These are phyloP conservation scores for Hypoxylon sp. DNA, from an alignment of 2,329 filamentous ascomycete species.

Conservation along the genomic window DNA sequence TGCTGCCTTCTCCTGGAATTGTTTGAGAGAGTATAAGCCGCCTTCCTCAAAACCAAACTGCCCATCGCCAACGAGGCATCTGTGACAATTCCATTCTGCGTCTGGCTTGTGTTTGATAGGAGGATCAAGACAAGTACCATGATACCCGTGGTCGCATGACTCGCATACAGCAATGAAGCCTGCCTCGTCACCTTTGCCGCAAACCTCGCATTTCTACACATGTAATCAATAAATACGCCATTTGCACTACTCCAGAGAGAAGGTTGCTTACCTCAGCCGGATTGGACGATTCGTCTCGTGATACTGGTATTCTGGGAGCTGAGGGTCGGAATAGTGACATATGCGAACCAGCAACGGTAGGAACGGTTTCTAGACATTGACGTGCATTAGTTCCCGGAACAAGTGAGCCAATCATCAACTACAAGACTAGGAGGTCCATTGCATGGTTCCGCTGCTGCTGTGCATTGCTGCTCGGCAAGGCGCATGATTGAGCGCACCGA, in stretches of 20 bases:
- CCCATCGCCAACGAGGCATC: slow-evolving; percentile 94
- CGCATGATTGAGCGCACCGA: slow-evolving; percentile 41
- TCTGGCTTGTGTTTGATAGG: slow-evolving; percentile 83
- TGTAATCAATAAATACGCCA: slow-evolving; percentile 39
- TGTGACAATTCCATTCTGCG: slow-evolving; percentile 94
- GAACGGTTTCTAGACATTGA: slow-evolving; percentile 69
- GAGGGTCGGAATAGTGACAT: slow-evolving; percentile 94
- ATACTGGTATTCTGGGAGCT: slow-evolving; percentile 74
- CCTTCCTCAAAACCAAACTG: slow-evolving; percentile 99
- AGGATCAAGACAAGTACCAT: slow-evolving; percentile 90
- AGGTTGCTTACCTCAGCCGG: slow-evolving; percentile 60
- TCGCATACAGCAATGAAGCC: slow-evolving; percentile 85
- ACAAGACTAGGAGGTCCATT: slow-evolving; percentile 16
- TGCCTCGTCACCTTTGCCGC: slow-evolving; percentile 82
- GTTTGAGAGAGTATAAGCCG: slow-evolving; percentile 91
- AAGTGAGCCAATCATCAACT: slow-evolving; percentile 48
- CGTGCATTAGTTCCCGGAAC: slow-evolving; percentile 54
- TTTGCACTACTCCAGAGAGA: not conserved
- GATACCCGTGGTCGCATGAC: slow-evolving; percentile 90
- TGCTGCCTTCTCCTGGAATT: slow-evolving; percentile 96
- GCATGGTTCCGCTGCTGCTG: slow-evolving; percentile 28
- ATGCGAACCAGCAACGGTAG: slow-evolving; percentile 94
- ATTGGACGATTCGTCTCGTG: slow-evolving; percentile 66
- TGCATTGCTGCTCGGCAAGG: slow-evolving; percentile 33
- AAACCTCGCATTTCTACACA: slow-evolving; percentile 84